Conservation (phyloP, 1,284 basidiomycete genomes). For the Ganoderma resinaceum region DNA sequence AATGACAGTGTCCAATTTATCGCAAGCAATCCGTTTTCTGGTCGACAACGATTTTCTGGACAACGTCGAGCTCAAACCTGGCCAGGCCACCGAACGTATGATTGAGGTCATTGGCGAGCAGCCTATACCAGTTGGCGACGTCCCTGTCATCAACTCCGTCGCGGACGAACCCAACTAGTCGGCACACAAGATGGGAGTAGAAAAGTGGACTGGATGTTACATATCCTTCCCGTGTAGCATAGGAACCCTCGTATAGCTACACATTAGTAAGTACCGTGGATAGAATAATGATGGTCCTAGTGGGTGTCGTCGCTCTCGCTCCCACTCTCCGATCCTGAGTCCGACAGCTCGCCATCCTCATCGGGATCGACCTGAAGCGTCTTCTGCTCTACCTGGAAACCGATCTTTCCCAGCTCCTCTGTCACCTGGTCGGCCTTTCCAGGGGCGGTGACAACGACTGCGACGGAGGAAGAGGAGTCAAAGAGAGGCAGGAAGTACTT, state of each 20-base stretch:
- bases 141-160: neutral
- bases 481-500: conserved; percentile 92
- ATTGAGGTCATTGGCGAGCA: conserved; percentile 63
- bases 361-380: conserved; percentile 70
- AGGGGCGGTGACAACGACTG: conserved; percentile 84
- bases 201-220: conserved; percentile 28
- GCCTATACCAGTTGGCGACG: conserved; percentile 15
- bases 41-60: conserved; percentile 92
- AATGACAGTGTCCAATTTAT: conserved; percentile 90
- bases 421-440: conserved; percentile 82
- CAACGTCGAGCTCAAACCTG: conserved; percentile 83
- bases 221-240: conserved; percentile 9
- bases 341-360: conserved; percentile 40
- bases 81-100: conserved; percentile 74
- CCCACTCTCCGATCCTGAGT: conserved; percentile 42
- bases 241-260: conserved; percentile 24
- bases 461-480: conserved; percentile 78
- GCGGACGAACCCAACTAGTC: neutral
- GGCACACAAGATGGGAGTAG: neutral
- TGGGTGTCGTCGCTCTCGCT: conserved; percentile 40
- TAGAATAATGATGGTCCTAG: conserved; percentile 27
- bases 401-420: conserved; percentile 66
- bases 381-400: conserved; percentile 82
- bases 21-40: conserved; percentile 92
- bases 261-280: conserved; percentile 20